These are phyloP conservation scores for Verticillium dahliae DNA, from an alignment of 2,329 filamentous ascomycete species.

Conservation along the genomic window DNA sequence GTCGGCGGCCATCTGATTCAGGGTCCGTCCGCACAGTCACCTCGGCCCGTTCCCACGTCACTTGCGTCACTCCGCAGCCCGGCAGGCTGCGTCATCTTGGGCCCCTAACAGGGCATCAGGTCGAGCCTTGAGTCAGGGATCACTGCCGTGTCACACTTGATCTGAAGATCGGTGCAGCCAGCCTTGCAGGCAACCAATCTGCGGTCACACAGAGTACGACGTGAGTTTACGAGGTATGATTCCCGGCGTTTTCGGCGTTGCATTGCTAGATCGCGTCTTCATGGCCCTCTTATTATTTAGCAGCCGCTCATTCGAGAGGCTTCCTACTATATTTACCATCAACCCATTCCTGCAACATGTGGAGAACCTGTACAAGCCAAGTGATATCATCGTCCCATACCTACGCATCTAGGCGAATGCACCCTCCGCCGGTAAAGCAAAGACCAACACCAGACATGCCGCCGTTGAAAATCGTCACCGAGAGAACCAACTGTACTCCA, in stretches of 20 bases:
- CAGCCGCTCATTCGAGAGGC: not conserved
- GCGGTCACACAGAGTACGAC: too few relatives aligned
- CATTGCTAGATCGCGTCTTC: not conserved
- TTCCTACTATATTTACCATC: not conserved
- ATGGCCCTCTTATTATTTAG: not conserved
- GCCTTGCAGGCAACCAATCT: too few relatives aligned
- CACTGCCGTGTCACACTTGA: too few relatives aligned
- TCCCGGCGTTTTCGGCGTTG: too few relatives aligned
- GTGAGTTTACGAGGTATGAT: too few relatives aligned
- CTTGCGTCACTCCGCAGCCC: not conserved
- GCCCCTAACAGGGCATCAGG: not conserved
- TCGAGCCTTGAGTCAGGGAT: too few relatives aligned
- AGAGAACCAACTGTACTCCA: not conserved
- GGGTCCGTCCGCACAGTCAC: not conserved
- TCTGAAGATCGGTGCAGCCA: too few relatives aligned
- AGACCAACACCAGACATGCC: not conserved
- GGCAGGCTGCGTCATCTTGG: not conserved
- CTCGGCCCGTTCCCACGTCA: not conserved
- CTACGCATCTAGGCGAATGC: not conserved
- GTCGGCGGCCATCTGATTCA: not conserved
- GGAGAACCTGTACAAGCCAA: not conserved
- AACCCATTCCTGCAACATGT: not conserved
- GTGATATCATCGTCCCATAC: not conserved
- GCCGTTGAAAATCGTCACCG: not conserved
- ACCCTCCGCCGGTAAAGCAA: not conserved